phyloP scores from a whole-genome alignment of 805 yeast species.

The Saccharomycopsis vini region DNA sequence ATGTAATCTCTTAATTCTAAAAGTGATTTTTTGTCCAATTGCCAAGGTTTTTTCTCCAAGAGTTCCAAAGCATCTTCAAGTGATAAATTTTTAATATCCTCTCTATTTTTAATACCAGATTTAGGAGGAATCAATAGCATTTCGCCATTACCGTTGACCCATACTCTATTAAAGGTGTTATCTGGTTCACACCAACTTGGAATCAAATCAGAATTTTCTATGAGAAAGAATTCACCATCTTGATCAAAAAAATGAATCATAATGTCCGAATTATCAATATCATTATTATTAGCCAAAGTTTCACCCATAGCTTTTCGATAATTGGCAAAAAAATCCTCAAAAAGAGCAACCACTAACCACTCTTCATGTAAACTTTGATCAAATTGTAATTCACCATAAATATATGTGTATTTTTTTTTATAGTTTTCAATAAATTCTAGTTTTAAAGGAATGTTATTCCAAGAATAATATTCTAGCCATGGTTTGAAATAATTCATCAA shows the following conservation, averaged over 20 bases:
- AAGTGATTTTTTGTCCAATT: no score
- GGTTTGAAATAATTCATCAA: constrained; percentile 25
- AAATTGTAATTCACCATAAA: constrained; percentile 28
- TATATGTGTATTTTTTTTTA: constrained; percentile 16
- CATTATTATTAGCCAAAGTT: no score
- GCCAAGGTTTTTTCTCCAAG: constrained; percentile 30
- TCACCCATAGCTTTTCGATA: no score
- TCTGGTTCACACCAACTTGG: constrained; percentile 42
- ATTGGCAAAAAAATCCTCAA: no score
- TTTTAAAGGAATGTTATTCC: constrained; percentile 30
- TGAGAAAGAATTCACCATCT: constrained; percentile 48
- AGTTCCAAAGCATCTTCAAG: constrained; percentile 34
- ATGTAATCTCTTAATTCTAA: background rate
- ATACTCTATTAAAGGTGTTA: constrained; percentile 40
- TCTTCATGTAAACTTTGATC: constrained; percentile 39
- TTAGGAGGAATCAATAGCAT: constrained; percentile 8
- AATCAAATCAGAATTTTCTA: constrained; percentile 38
- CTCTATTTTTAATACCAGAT: background rate
- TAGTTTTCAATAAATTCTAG: constrained; percentile 20
- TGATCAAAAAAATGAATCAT: constrained; percentile 41
- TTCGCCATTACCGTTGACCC: constrained; percentile 34
- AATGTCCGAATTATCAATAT: constrained; percentile 25
- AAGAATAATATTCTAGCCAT: constrained; percentile 34
- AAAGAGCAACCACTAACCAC: constrained; percentile 29
- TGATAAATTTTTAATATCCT: constrained; percentile 26